These are phyloP conservation scores for Solanum virginianum DNA, from an alignment of 257 asterid genomes.

Conservation along the genomic window DNA sequence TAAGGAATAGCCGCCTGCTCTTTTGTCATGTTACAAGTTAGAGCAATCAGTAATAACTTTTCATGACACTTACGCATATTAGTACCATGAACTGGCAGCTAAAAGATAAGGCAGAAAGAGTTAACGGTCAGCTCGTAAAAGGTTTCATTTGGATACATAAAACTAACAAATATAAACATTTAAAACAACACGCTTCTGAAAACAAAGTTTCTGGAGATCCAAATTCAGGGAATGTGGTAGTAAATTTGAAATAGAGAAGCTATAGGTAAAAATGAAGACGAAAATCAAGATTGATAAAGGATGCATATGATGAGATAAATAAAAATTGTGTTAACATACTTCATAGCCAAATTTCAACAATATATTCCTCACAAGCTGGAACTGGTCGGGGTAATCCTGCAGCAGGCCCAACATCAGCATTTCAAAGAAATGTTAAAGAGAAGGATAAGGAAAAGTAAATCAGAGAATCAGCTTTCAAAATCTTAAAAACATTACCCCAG, in stretches of 20 bases:
- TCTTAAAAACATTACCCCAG: constrained; percentile 12
- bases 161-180: neutral
- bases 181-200: neutral
- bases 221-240: neutral
- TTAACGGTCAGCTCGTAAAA: neutral
- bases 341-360: constrained; percentile 20
- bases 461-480: neutral
- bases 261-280: neutral
- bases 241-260: neutral
- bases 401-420: constrained; percentile 8
- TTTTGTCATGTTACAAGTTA: neutral
- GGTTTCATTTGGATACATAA: neutral
- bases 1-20: neutral
- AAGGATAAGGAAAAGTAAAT: neutral
- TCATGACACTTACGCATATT: neutral
- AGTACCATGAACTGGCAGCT: neutral
- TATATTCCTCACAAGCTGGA: constrained; percentile 19
- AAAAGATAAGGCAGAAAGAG: neutral
- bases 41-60: neutral
- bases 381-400: constrained; percentile 26
- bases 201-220: neutral
- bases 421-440: neutral
- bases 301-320: neutral
- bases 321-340: constrained; percentile 5
- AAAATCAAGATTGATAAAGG: neutral